phyloP scores from a whole-genome alignment of 148 eudicot genomes.

The Camellia japonica region DNA sequence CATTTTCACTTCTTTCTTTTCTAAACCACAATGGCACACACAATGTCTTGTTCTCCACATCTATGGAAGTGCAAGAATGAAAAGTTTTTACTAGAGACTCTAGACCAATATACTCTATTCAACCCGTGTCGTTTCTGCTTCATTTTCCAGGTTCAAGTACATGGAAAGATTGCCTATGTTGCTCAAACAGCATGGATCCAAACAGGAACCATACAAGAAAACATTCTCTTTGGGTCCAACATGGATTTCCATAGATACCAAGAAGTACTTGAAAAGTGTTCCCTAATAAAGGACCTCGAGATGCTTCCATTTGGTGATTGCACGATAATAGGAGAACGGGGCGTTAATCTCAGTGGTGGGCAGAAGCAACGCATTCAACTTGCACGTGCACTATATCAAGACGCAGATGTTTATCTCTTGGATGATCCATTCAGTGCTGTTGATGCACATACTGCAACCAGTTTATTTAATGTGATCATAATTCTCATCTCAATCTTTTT shows the following conservation, averaged over 20 bases:
- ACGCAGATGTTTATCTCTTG: constrained; percentile 25
- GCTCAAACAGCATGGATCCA: constrained; percentile 30
- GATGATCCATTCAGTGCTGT: constrained; percentile 34
- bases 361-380: constrained; percentile 30
- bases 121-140: not conserved
- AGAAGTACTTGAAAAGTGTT: constrained; percentile 19
- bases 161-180: constrained; percentile 27
- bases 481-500: not conserved
- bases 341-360: constrained; percentile 30
- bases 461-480: constrained; percentile 21
- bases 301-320: constrained; percentile 25
- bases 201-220: constrained; percentile 26
- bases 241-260: constrained; percentile 25
- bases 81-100: not conserved
- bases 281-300: constrained; percentile 22
- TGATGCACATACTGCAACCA: constrained; percentile 27
- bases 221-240: constrained; percentile 26
- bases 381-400: constrained; percentile 30
- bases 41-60: too few species aligned
- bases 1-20: not conserved
- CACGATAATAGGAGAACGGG: constrained; percentile 29
- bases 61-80: not conserved
- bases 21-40: not conserved
- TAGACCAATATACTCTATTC: not conserved
- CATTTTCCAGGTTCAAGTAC: constrained; percentile 16